These are phyloP conservation scores for Russula compacta DNA, from an alignment of 768 basidiomycete species.

Conservation along the genomic window DNA sequence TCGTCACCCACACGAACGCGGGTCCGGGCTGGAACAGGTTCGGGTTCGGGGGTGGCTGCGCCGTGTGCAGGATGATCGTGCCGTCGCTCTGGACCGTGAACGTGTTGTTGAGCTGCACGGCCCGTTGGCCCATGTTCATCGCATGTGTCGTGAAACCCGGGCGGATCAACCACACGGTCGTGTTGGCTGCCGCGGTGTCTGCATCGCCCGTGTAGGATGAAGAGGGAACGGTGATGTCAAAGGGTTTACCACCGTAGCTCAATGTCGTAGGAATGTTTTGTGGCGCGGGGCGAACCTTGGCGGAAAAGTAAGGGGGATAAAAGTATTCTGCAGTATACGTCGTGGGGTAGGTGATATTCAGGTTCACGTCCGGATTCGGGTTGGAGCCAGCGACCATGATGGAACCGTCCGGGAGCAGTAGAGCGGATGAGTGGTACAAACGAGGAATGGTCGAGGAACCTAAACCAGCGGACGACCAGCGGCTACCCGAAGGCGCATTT, in stretches of 20 bases:
- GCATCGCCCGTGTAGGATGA: neutral
- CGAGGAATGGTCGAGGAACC: neutral
- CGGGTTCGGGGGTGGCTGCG: neutral
- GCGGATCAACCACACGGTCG: neutral
- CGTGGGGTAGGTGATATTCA: neutral
- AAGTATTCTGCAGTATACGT: neutral
- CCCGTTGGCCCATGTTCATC: constrained; percentile 7
- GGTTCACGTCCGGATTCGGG: neutral
- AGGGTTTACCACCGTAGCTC: neutral
- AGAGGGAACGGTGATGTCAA: neutral
- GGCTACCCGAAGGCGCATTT: neutral
- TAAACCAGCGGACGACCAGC: neutral
- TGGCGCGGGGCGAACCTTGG: neutral
- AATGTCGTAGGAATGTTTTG: neutral
- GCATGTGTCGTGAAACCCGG: constrained; percentile 4
- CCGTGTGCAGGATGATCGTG: neutral
- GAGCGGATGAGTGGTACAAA: neutral
- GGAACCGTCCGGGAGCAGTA: constrained; percentile 1
- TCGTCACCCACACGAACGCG: neutral
- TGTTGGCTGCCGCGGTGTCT: neutral
- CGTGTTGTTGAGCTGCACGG: neutral
- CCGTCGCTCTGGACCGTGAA: neutral
- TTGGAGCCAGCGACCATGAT: constrained; percentile 7
- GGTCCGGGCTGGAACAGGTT: constrained; percentile 7
- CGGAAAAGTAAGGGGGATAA: neutral